Evolutionary conservation across 805 yeast species (phyloP).

Genomic region (Candida endomychidarum): DNA sequence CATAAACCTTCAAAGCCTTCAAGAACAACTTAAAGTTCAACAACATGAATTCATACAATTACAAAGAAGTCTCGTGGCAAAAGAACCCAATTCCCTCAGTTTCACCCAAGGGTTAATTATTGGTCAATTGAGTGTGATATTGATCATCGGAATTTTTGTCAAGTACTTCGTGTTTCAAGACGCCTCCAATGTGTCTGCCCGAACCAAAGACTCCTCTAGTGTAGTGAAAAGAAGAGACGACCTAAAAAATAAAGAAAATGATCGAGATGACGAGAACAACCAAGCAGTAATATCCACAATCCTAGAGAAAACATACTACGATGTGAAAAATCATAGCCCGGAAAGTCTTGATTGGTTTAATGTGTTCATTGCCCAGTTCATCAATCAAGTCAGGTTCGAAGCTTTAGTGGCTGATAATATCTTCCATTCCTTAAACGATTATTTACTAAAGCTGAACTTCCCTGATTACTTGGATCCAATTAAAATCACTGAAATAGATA

Average conservation of each 20-base stretch:
- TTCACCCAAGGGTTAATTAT: conserved; percentile 73
- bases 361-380: conserved; percentile 86
- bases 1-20: conserved; percentile 14
- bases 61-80: conserved; percentile 24
- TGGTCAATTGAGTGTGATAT: conserved; percentile 72
- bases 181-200: conserved; percentile 42
- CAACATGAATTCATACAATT: conserved; percentile 31
- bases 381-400: conserved; percentile 84
- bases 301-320: conserved; percentile 87
- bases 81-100: conserved; percentile 46
- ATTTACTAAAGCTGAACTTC: conserved; percentile 58
- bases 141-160: conserved; percentile 61
- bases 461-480: conserved; percentile 83
- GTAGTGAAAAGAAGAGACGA: conserved; percentile 35
- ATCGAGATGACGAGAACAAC: conserved; percentile 15
- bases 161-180: conserved; percentile 79
- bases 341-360: conserved; percentile 98
- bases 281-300: conserved; percentile 42
- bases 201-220: conserved; percentile 29
- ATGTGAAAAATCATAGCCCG: conserved; percentile 81
- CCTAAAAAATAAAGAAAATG: conserved; percentile 19
- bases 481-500: conserved; percentile 79
- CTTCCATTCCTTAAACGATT: conserved; percentile 70
- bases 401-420: conserved; percentile 84
- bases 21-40: conserved; percentile 27